phyloP scores from a whole-genome alignment of 345 rosid genomes.

The Populus pruinosa region DNA sequence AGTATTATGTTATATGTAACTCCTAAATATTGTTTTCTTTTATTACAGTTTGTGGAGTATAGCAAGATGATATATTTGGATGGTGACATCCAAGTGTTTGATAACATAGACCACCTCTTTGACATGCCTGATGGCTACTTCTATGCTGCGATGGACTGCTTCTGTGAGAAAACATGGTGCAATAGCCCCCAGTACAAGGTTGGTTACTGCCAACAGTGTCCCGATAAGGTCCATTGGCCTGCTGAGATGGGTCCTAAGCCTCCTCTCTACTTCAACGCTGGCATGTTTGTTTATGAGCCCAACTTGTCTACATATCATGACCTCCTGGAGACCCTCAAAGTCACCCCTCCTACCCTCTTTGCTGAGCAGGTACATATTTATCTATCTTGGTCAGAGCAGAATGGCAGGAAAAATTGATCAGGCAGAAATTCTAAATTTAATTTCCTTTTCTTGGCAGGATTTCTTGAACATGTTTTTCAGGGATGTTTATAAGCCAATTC shows the following conservation, averaged over 20 bases:
- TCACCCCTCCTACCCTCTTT: constrained; percentile 63
- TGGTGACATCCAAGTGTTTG: constrained; percentile 78
- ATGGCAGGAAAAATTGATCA: too few relatives aligned
- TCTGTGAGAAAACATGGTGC: constrained; percentile 77
- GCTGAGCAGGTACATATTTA: constrained; percentile 58
- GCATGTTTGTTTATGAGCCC: constrained; percentile 79
- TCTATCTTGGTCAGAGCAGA: too few relatives aligned
- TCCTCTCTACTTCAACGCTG: constrained; percentile 71
- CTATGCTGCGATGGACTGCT: constrained; percentile 78
- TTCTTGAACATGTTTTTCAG: constrained; percentile 79
- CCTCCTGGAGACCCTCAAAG: constrained; percentile 45
- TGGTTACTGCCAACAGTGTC: constrained; percentile 83
- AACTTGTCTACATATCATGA: constrained; percentile 43
- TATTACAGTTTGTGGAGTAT: constrained; percentile 51
- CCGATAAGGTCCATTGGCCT: constrained; percentile 56
- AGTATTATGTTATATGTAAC: background rate
- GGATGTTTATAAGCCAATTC: constrained; percentile 66
- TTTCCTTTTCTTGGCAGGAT: constrained; percentile 38
- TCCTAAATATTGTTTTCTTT: constrained; percentile 32
- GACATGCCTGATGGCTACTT: constrained; percentile 57
- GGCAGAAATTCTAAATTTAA: too few relatives aligned
- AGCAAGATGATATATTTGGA: constrained; percentile 79
- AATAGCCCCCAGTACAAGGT: constrained; percentile 52
- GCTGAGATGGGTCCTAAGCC: constrained; percentile 63
- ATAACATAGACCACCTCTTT: constrained; percentile 66